Conservation (phyloP, 2,329 filamentous ascomycete species). For the Penicillium sp. region DNA sequence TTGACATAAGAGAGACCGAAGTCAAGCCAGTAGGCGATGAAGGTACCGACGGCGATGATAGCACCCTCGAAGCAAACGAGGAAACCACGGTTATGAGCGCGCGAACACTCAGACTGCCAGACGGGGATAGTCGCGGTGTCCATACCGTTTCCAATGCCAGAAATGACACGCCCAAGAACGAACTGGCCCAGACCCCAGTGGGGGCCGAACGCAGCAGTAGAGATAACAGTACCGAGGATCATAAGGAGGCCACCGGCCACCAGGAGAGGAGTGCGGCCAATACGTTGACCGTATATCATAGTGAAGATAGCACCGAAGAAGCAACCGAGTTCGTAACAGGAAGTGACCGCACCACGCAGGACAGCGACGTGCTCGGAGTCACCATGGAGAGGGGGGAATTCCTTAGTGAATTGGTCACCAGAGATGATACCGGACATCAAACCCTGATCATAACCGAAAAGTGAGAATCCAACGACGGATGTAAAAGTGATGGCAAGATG, state of each 20-base stretch:
- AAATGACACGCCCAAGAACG: slow-evolving; percentile 38
- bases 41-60: slow-evolving; percentile 35
- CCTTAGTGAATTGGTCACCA: slow-evolving; percentile 27
- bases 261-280: slow-evolving; percentile 45
- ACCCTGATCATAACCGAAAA: slow-evolving; percentile 44
- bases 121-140: slow-evolving; percentile 43
- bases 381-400: slow-evolving; percentile 24
- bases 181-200: slow-evolving; percentile 42
- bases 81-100: slow-evolving; percentile 36
- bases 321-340: slow-evolving; percentile 54
- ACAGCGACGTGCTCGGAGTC: slow-evolving; percentile 34
- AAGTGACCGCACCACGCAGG: slow-evolving; percentile 53
- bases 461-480: slow-evolving; percentile 54
- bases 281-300: slow-evolving; percentile 28
- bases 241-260: slow-evolving; percentile 56
- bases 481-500: slow-evolving; percentile 29
- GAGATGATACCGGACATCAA: slow-evolving; percentile 35
- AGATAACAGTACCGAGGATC: slow-evolving; percentile 35
- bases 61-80: slow-evolving; percentile 38
- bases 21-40: slow-evolving; percentile 39
- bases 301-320: slow-evolving; percentile 37
- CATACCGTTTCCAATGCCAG: slow-evolving; percentile 42
- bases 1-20: slow-evolving; percentile 38
- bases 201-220: slow-evolving; percentile 22
- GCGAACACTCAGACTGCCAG: slow-evolving; percentile 41